Base-by-base conservation (phyloP, 805 yeast species). In the Candida broadrunensis region DNA sequence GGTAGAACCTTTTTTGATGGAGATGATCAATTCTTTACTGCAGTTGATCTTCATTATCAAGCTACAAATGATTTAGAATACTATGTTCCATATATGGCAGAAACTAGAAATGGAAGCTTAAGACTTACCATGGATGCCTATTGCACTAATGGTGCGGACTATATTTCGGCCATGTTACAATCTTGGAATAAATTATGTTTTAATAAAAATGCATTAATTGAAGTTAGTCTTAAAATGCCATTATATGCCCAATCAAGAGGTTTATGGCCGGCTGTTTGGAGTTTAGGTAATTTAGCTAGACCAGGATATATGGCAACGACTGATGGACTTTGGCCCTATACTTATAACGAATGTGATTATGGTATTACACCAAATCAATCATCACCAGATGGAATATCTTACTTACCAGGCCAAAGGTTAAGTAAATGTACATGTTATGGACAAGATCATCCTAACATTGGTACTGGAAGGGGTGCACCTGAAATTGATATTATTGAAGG, bases 251-350 rank as follows among this genome's bases (percentile, higher is more conserved):
- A 56, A 36, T 52, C 54, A 34, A 43, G 58, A 15, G 71, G 71
- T 0, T 49, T 63, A 39, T 65, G 71, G 71, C 71, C 71, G 1
- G 71, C 67, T 33, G 44, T 62, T 15, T 65, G 71, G 71, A 56
- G 67, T 24, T 48, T 65, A 51, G 71, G 70, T 1, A 65, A 65
- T 38, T 49, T 65, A 41, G 71, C 60, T 5, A 43, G 71, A 25
- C 67, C 71, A 1, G 70, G 71, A 1, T 65, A 55, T 41, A 49
- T 55, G 54, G 65, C 67, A 7, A 43, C 61, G 11, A 54, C 69
- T 3, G 68, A 65, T 29, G 71, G 71, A 4, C 62, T 63, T 3
- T 65, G 71, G 71, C 71, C 71, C 2, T 65, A 65, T 39, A 56
- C 67, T 12, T 65, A 65, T 48, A 61, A 64, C 34, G 51, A 53